Evolutionary conservation across 2,329 filamentous ascomycete genomes (phyloP).

Genomic region (Thyridium curvatum): DNA sequence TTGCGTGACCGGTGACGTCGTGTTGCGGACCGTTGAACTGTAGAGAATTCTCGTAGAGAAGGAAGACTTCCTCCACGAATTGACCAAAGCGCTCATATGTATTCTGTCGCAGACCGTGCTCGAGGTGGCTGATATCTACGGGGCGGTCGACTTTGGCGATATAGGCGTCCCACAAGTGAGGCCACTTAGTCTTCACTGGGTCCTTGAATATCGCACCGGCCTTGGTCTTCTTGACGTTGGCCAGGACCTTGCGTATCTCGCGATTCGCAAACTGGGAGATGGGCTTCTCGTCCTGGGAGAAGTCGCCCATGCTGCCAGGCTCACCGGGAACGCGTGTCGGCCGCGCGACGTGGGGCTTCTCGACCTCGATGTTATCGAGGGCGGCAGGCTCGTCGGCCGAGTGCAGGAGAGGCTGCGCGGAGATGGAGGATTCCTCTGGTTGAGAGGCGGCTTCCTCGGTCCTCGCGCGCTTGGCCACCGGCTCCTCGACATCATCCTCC

Average conservation of each 20-base stretch:
- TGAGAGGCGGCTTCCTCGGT: constrained; percentile 36
- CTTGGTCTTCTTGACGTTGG: constrained; percentile 80
- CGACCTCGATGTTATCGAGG: constrained; percentile 20
- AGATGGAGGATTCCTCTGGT: no score
- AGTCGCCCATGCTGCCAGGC: constrained; percentile 33
- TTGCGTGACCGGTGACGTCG: constrained; percentile 55
- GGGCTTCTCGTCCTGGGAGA: constrained; percentile 34
- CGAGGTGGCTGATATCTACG: constrained; percentile 80
- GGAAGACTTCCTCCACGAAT: constrained; percentile 67
- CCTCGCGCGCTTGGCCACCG: constrained; percentile 74
- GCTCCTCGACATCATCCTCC: constrained; percentile 61
- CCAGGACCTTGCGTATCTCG: constrained; percentile 59
- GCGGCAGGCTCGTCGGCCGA: constrained; percentile 26
- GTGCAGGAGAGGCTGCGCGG: no score
- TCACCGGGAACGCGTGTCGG: constrained; percentile 20
- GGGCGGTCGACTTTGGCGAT: constrained; percentile 64
- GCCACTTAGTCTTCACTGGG: constrained; percentile 70
- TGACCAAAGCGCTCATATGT: constrained; percentile 64
- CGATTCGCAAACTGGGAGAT: constrained; percentile 56
- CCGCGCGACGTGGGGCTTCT: constrained; percentile 14
- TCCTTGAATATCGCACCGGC: constrained; percentile 68
- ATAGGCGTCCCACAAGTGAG: constrained; percentile 70
- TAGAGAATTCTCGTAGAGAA: constrained; percentile 74
- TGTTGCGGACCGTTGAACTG: constrained; percentile 80
- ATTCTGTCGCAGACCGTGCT: constrained; percentile 67